phyloP scores from a whole-genome alignment of 169 alveolate species.

The Cryptosporidium felis region DNA sequence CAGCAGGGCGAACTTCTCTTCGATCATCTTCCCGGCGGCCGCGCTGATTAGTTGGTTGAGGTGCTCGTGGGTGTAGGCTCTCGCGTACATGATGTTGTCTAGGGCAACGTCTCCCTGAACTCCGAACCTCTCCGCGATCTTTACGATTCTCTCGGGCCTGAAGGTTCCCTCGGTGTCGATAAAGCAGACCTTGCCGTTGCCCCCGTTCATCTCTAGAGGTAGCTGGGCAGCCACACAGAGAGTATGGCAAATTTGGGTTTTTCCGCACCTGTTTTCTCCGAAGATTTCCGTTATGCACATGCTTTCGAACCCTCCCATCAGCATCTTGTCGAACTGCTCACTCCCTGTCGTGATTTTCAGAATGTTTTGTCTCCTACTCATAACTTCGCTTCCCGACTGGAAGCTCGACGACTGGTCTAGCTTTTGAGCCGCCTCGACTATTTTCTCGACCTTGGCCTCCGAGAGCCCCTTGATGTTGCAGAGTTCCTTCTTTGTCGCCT shows the following conservation, averaged over 20 bases:
- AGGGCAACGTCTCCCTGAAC: conserved; percentile 83
- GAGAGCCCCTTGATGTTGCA: conserved; percentile 85
- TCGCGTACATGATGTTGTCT: conserved; percentile 86
- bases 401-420: conserved; percentile 79
- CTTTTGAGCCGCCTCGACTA: conserved; percentile 81
- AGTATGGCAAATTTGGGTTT: conserved; percentile 85
- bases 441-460: conserved; percentile 86
- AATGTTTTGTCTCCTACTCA: conserved; percentile 79
- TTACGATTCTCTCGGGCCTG: conserved; percentile 87
- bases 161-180: conserved; percentile 92
- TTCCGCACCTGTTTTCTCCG: conserved; percentile 88
- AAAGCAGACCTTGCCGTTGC: conserved; percentile 89
- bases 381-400: conserved; percentile 80
- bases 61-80: conserved; percentile 89
- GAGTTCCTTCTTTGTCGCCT: conserved; percentile 84
- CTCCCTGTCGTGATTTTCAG: conserved; percentile 84
- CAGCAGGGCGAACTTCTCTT: conserved; percentile 81
- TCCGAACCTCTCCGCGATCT: conserved; percentile 87
- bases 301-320: conserved; percentile 89
- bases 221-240: conserved; percentile 84
- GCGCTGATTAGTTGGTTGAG: conserved; percentile 80
- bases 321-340: conserved; percentile 79
- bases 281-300: conserved; percentile 87
- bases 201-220: conserved; percentile 85
- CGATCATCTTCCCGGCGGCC: conserved; percentile 88